Conservation (phyloP, 2,329 filamentous ascomycete genomes). For the Beauveria brongniartii region DNA sequence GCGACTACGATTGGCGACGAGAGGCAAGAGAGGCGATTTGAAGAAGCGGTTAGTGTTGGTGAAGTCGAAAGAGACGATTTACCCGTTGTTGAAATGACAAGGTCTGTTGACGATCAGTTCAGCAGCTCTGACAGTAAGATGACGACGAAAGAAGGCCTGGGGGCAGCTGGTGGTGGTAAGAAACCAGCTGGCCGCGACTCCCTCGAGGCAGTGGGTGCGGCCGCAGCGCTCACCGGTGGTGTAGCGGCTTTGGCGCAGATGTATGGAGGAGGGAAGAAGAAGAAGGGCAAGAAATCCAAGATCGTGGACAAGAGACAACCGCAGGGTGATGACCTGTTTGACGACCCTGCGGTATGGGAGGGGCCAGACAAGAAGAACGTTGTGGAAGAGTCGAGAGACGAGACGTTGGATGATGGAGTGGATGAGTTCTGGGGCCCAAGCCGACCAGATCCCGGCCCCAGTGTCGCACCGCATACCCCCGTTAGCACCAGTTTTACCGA, state of each 20-base stretch:
- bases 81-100: constrained; percentile 11
- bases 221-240: constrained; percentile 20
- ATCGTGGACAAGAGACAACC: constrained; percentile 31
- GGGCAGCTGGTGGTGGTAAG: not conserved
- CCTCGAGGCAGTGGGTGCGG: constrained; percentile 17
- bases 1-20: constrained; percentile 7
- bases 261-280: constrained; percentile 23
- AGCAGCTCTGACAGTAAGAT: constrained; percentile 6
- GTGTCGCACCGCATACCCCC: constrained; percentile 6
- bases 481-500: constrained; percentile 16
- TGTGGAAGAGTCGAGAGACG: constrained; percentile 16
- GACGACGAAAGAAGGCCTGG: not conserved
- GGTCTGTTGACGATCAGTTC: constrained; percentile 11
- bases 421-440: constrained; percentile 25
- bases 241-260: constrained; percentile 28
- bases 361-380: constrained; percentile 30
- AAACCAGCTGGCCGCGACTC: not conserved
- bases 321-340: constrained; percentile 35
- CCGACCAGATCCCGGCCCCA: constrained; percentile 3
- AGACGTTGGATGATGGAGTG: constrained; percentile 16
- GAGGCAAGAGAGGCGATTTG: constrained; percentile 8
- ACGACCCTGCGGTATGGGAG: constrained; percentile 37
- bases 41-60: constrained; percentile 13
- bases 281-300: constrained; percentile 31
- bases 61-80: constrained; percentile 9